Conservation (phyloP, 257 asterid species). For the Salvia hispanica region DNA sequence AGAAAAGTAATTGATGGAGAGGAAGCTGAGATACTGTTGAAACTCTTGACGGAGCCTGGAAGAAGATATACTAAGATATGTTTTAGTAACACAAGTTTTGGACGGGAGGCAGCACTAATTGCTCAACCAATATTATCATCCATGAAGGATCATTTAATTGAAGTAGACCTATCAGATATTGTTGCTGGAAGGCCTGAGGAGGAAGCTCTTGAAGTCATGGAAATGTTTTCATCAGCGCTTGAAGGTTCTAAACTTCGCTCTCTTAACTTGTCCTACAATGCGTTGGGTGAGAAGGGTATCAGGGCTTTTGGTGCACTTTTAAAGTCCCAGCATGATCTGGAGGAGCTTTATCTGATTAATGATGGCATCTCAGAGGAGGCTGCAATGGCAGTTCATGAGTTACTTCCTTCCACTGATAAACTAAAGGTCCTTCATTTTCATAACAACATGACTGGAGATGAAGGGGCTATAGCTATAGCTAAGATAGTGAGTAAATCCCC, state of each 20-base stretch:
- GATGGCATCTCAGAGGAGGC: constrained; percentile 95
- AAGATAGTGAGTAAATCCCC: constrained; percentile 60
- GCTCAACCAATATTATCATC: constrained; percentile 71
- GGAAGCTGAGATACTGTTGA: constrained; percentile 70
- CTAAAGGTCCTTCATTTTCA: constrained; percentile 79
- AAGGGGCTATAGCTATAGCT: constrained; percentile 82
- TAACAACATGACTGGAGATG: constrained; percentile 94
- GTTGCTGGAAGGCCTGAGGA: constrained; percentile 82
- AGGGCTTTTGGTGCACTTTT: constrained; percentile 76
- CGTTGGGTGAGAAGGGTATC: constrained; percentile 91
- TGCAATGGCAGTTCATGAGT: constrained; percentile 69
- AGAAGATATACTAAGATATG: constrained; percentile 67
- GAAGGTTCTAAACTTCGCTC: constrained; percentile 64
- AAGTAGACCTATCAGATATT: constrained; percentile 89
- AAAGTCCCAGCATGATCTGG: constrained; percentile 66
- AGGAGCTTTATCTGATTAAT: constrained; percentile 84
- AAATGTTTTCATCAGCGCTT: constrained; percentile 69
- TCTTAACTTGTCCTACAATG: constrained; percentile 83
- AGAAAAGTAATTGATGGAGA: constrained; percentile 58
- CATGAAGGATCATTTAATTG: constrained; percentile 67
- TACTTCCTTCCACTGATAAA: constrained; percentile 73
- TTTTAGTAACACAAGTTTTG: constrained; percentile 90
- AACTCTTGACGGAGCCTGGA: constrained; percentile 57
- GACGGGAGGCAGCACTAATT: constrained; percentile 74
- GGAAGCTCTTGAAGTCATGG: constrained; percentile 93